Conservation (phyloP, 768 basidiomycete species). For the Saitozyma sp. region DNA sequence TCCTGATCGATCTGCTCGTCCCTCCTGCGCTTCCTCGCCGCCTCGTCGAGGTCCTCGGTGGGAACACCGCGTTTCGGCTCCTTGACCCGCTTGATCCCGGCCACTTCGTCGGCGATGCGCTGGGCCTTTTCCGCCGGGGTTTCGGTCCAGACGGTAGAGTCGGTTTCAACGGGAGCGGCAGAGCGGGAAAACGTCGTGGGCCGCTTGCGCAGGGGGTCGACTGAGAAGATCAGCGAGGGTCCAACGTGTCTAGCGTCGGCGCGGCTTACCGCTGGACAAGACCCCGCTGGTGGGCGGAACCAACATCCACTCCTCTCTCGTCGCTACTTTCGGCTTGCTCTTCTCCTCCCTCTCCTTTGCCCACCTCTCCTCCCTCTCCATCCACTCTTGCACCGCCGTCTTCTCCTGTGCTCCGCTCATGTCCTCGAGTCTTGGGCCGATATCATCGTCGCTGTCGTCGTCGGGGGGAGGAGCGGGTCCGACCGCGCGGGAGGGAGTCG, state of each 20-base stretch:
- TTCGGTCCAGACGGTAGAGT: slow-evolving; percentile 89
- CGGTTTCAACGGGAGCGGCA: slow-evolving; percentile 45
- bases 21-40: slow-evolving; percentile 59
- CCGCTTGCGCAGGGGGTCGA: slow-evolving; percentile 68
- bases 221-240: slow-evolving; percentile 54
- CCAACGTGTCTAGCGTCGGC: not conserved
- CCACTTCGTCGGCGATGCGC: slow-evolving; percentile 87
- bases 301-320: slow-evolving; percentile 98
- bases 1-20: slow-evolving; percentile 62
- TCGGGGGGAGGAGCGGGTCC: slow-evolving; percentile 63
- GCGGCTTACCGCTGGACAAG: slow-evolving; percentile 66
- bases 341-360: slow-evolving; percentile 64
- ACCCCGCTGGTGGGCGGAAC: slow-evolving; percentile 83
- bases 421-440: slow-evolving; percentile 65
- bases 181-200: slow-evolving; percentile 38
- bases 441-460: slow-evolving; percentile 69
- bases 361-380: slow-evolving; percentile 78
- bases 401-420: slow-evolving; percentile 44
- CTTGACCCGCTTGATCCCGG: slow-evolving; percentile 72
- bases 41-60: not conserved
- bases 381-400: slow-evolving; percentile 75
- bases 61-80: not conserved
- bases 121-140: slow-evolving; percentile 90
- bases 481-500: slow-evolving; percentile 52
- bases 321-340: slow-evolving; percentile 67